Percentiles rank a stretch among this genome's conserved stretches.
Conservation (phyloP, 441 rosid species). For the Raphanus hybrid region DNA sequence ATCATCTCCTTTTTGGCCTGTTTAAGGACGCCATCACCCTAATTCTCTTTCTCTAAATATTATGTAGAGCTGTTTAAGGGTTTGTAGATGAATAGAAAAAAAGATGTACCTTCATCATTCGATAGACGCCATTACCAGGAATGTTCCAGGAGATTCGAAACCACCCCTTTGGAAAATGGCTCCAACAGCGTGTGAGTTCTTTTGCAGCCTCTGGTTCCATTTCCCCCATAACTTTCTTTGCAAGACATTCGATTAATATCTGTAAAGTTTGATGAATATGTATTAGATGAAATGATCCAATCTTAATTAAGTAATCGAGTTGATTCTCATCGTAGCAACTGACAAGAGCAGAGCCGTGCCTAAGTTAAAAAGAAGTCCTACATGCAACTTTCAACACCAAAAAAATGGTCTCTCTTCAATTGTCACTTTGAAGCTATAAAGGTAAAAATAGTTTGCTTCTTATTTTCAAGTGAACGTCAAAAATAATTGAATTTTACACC, state of each 20-base stretch:
- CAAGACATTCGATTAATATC: conserved; percentile 27
- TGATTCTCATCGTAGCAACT: neutral
- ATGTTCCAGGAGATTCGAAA: conserved; percentile 23
- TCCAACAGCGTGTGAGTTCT: conserved; percentile 28
- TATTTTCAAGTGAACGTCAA: neutral
- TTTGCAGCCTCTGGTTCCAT: conserved; percentile 33
- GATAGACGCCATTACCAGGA: conserved; percentile 28
- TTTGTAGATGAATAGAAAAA: neutral
- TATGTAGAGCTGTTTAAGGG: conserved; percentile 2
- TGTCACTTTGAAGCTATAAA: neutral
- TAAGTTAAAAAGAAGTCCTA: neutral
- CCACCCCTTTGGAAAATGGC: conserved; percentile 13
- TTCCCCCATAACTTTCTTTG: conserved; percentile 34
- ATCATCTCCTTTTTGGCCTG: conserved; percentile 29
- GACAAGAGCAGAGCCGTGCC: neutral
- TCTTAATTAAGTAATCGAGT: neutral
- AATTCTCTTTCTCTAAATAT: neutral
- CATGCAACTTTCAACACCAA: neutral
- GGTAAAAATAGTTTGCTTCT: neutral
- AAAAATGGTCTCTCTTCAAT: neutral
- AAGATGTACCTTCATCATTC: conserved; percentile 19
- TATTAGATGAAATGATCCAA: neutral
- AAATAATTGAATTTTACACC: neutral
- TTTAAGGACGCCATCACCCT: neutral
- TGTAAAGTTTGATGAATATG: conserved; percentile 7